Conservation (phyloP, 192 early-diverging fungal species). For the Coemansia sp. region DNA sequence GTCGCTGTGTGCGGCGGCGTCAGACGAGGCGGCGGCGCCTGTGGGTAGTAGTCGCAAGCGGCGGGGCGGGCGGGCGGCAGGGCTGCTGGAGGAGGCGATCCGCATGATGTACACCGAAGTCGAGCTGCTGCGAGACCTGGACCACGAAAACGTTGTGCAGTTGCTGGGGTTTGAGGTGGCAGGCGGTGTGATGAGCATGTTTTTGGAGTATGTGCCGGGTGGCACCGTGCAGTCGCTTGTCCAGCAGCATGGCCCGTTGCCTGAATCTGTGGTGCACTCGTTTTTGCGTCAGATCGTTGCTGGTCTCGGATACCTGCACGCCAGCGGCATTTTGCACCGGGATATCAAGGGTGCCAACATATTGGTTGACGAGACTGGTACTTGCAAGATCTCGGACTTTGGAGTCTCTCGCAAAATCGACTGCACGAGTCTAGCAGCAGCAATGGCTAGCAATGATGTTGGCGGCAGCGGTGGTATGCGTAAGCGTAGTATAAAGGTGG, state of each 20-base stretch:
- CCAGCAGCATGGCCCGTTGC: constrained; percentile 71
- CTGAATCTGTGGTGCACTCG: constrained; percentile 70
- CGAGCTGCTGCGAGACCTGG: constrained; percentile 71
- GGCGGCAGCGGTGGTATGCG: neutral
- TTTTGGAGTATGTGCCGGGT: constrained; percentile 96
- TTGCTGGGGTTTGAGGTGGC: constrained; percentile 83
- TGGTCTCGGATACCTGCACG: constrained; percentile 88
- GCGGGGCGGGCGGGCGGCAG: neutral
- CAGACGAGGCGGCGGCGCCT: neutral
- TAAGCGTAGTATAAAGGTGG: constrained; percentile 43
- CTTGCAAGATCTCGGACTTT: constrained; percentile 97
- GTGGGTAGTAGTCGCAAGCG: neutral
- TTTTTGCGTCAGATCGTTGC: constrained; percentile 82
- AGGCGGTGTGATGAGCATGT: constrained; percentile 81
- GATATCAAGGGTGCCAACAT: constrained; percentile 87
- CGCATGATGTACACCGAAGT: constrained; percentile 76
- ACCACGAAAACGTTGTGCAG: constrained; percentile 93
- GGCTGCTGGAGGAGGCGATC: constrained; percentile 30
- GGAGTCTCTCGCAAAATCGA: constrained; percentile 86
- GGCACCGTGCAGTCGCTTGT: constrained; percentile 84
- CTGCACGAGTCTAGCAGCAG: constrained; percentile 8
- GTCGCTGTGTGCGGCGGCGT: constrained; percentile 22
- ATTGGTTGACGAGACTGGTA: constrained; percentile 75
- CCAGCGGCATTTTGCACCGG: constrained; percentile 71
- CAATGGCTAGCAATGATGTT: neutral